Base-by-base conservation (phyloP, 306 rosid species). In the Corylus americana region DNA sequence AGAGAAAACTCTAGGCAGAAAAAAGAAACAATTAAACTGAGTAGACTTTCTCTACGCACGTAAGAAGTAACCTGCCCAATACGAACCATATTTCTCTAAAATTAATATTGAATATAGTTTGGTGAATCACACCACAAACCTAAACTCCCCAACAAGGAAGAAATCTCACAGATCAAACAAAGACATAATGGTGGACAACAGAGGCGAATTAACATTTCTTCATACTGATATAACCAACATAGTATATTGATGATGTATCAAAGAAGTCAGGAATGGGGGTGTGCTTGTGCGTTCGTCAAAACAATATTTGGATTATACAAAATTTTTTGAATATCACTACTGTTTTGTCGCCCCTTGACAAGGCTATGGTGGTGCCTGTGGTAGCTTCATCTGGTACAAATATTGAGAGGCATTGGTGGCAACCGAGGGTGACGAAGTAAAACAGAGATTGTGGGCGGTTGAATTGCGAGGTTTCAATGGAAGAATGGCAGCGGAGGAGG, bases 401-500 rank as follows among this genome's bases (percentile, higher is more conserved):
- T 84, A 83, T 69, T 73, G 97, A 62, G 91, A 42, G 63, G 92
- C 73, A 73, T 72, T 85, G 83, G 79, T 47, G 74, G 88, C 79
- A 37, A 87, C 63, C 53, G 86, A 12, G 27, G 82, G 70, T 4
- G 95, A 45, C 27, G 91, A 83, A 78, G 91, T 58, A 74, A 93
- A 87, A 77, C 91, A 81, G 84, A 93, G 87, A 76, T 76, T 82
- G 59, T 79, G 88, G 62, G 96, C 79, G 44, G 76, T 31, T 11
- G 92, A 82, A 81, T 75, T 86, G 17, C 81, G 29, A 10, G 89
- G 78, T 76, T 78, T 80, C n/a, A 89, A 50, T 27, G 89, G 85
- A 81, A 78, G 82, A 48, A 87, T 83, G 79, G 92, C 82, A 84
- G 89, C 84, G 29, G 91, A 69, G 29, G 91, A 69, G 51, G 91